phyloP scores from a whole-genome alignment of 2,329 filamentous ascomycete genomes.

The Pseudogymnoascus sp. region DNA sequence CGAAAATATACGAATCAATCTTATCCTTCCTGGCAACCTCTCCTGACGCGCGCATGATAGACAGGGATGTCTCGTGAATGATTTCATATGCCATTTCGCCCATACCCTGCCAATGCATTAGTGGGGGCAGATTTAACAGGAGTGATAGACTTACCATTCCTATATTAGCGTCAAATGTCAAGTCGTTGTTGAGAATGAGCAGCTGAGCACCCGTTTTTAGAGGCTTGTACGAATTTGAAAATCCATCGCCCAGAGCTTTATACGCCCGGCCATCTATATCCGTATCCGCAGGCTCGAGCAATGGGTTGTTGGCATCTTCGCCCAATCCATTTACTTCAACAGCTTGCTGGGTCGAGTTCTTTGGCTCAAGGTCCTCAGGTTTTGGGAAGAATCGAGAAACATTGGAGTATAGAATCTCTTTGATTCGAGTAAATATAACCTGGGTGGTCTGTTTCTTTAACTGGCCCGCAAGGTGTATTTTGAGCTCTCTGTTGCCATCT shows the following conservation, averaged over 20 bases:
- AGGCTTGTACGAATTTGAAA: constrained; percentile 12
- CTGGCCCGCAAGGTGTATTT: constrained; percentile 54
- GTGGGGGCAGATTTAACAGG: not conserved
- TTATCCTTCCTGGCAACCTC: constrained; percentile 66
- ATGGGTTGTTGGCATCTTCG: not conserved
- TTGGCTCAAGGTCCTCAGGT: constrained; percentile 9
- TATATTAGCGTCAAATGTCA: constrained; percentile 11
- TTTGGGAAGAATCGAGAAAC: constrained; percentile 36
- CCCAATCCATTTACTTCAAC: not conserved
- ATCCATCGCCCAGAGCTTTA: constrained; percentile 9
- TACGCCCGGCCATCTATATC: constrained; percentile 10
- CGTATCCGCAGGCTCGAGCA: constrained; percentile 7
- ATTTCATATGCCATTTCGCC: constrained; percentile 67
- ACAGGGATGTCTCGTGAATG: constrained; percentile 81
- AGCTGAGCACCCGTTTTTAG: constrained; percentile 14
- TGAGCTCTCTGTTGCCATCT: constrained; percentile 60
- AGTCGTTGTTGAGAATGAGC: constrained; percentile 12
- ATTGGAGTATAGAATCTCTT: constrained; percentile 38
- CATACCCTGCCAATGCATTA: constrained; percentile 20
- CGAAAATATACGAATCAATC: constrained; percentile 79
- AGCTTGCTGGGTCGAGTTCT: not conserved
- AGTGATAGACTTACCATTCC: constrained; percentile 18
- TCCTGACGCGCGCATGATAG: constrained; percentile 68
- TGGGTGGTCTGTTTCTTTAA: constrained; percentile 53
- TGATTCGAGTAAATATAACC: constrained; percentile 14